These are phyloP conservation scores for Ogataea sp. DNA, from an alignment of 805 yeast genomes.

Conservation along the genomic window DNA sequence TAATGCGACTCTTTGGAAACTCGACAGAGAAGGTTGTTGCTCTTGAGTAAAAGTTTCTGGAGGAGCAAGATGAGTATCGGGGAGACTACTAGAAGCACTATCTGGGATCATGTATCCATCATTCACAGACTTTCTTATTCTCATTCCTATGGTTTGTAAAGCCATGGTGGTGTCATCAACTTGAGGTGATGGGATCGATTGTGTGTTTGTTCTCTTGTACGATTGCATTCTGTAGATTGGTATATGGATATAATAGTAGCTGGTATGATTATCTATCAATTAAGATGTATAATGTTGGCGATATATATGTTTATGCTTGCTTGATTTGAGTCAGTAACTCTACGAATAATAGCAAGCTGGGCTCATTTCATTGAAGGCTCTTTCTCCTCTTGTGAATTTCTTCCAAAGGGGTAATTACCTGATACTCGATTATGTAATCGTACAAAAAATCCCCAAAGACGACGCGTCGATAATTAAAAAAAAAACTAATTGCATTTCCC, in stretches of 20 bases:
- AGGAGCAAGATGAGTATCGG: not conserved
- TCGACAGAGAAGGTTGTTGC: not conserved
- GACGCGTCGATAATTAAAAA: too few relatives aligned
- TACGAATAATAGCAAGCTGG: too few relatives aligned
- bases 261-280: not conserved
- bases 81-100: not conserved
- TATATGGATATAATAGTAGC: not conserved
- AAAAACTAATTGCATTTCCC: too few relatives aligned
- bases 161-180: slow-evolving; percentile 25
- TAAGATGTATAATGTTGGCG: too few relatives aligned
- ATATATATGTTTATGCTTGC: too few relatives aligned
- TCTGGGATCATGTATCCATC: slow-evolving; percentile 41
- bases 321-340: too few relatives aligned
- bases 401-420: too few relatives aligned
- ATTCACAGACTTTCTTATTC: slow-evolving; percentile 58
- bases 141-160: slow-evolving; percentile 58
- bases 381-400: too few relatives aligned
- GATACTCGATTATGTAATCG: too few relatives aligned
- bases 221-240: slow-evolving; percentile 2
- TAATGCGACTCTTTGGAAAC: slow-evolving; percentile 28
- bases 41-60: too few relatives aligned
- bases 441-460: too few relatives aligned
- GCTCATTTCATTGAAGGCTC: too few relatives aligned
- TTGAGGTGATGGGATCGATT: not conserved
- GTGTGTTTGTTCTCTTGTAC: slow-evolving; percentile 2